Evolutionary conservation across 441 rosid genomes (phyloP).

Genomic region (Arabidopsis lyrata): DNA sequence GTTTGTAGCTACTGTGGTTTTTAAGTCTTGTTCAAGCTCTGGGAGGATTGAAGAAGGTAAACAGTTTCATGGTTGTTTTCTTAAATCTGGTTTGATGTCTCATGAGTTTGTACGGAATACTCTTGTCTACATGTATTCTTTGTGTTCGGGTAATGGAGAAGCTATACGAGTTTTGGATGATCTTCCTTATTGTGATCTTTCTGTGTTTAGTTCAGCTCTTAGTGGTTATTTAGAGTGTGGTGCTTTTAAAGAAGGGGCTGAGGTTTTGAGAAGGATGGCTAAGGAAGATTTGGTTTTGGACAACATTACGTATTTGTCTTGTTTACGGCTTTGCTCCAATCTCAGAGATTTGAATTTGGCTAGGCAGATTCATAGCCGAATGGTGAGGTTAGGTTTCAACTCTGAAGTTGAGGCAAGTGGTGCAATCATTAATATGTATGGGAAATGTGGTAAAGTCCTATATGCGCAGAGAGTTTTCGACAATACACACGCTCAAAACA

Average conservation of each 20-base stretch:
- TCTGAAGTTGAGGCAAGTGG: constrained; percentile 51
- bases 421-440: constrained; percentile 75
- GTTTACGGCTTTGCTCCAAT: constrained; percentile 61
- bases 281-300: constrained; percentile 56
- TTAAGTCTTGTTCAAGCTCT: constrained; percentile 59
- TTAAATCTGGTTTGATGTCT: constrained; percentile 63
- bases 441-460: constrained; percentile 59
- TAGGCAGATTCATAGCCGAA: constrained; percentile 59
- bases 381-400: constrained; percentile 50
- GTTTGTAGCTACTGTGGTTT: constrained; percentile 60
- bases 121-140: constrained; percentile 62
- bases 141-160: constrained; percentile 51
- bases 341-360: constrained; percentile 64
- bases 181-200: constrained; percentile 54
- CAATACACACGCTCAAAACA: constrained; percentile 49
- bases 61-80: constrained; percentile 67
- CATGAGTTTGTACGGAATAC: constrained; percentile 69
- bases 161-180: constrained; percentile 53
- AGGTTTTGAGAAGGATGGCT: constrained; percentile 58
- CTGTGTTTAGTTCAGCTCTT: constrained; percentile 63
- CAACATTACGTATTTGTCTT: constrained; percentile 55
- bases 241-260: constrained; percentile 53
- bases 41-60: constrained; percentile 59
- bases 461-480: constrained; percentile 65
- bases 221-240: constrained; percentile 64